Evolutionary conservation across 345 rosid genomes (phyloP), one percentile per base, ranked within the genome.

Genomic region (Bruguiera gymnorhiza): DNA sequence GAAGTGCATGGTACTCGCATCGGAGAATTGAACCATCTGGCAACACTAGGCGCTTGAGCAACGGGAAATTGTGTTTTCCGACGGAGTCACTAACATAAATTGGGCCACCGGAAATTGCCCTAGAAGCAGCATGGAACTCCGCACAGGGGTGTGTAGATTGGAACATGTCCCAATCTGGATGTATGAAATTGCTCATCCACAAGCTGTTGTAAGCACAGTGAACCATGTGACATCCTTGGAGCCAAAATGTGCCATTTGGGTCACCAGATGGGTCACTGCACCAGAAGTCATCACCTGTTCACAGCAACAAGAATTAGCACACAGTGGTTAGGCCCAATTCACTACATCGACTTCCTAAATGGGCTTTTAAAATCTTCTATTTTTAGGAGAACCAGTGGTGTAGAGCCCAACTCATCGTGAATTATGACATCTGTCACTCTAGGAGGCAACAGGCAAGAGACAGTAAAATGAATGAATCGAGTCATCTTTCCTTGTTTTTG

Each of bases 121-220:
- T 80, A 8, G 99, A 95, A 30, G 99, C 99, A 56, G 98, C 99
- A 36, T 92, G 98, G 80, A 92, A 95, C 75, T 86, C 92, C 3
- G 96, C 97, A 78, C 96, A 95, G 29, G 97, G 96, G 73, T 95
- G 98, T 6, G 98, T 90, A 5, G 99, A 88, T 67, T 92, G 99
- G 84, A 95, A 95, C 99, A 95, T 92, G 82, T 92, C 99, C 99
- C 99, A 95, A 67, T 95, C 98, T 6, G 99, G 99, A 70, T 92
- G 99, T 58, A 95, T 95, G 77, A 95, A 95, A 60, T 92, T 95
- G 76, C 99, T 97, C 97, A 95, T 95, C 99, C 99, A 95, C 57
- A 95, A 75, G 73, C 99, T 95, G 80, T 92, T 95, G 82, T 88
- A 95, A n/a, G 99, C 99, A 75, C 99, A 92, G 6, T 95, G 98